A percentile compares a stretch with the other conserved stretches of the same genome.
Evolutionary conservation across 1,284 basidiomycete species (phyloP).

Genomic region (Anthracocystis panici-leucophaei): DNA sequence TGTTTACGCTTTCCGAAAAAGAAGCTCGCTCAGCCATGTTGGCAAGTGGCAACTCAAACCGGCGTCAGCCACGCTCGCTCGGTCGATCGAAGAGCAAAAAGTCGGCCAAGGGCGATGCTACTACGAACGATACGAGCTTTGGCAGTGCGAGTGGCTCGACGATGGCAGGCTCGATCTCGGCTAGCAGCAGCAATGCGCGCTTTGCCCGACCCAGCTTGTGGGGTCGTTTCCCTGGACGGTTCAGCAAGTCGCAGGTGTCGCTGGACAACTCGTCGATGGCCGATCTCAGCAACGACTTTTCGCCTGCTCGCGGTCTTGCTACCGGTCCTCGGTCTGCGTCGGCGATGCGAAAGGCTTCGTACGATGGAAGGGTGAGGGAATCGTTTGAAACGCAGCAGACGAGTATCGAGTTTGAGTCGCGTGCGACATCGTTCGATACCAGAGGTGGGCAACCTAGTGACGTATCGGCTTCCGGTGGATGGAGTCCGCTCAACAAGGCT

Average conservation of each 20-base stretch:
- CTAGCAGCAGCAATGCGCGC: conserved; percentile 21
- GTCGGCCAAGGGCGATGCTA: conserved; percentile 14
- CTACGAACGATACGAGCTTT: conserved; percentile 24
- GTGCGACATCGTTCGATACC: conserved; percentile 42
- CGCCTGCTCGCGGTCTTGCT: conserved; percentile 14
- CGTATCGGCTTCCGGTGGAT: conserved; percentile 13
- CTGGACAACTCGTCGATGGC: conserved; percentile 30
- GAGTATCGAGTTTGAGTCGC: conserved; percentile 43
- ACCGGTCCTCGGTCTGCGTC: conserved; percentile 40
- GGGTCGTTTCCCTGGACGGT: conserved; percentile 42
- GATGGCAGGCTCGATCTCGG: conserved; percentile 5
- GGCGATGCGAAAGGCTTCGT: conserved; percentile 45
- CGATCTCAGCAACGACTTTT: conserved; percentile 32
- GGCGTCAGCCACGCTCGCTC: conserved; percentile 31
- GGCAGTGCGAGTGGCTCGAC: conserved; percentile 15
- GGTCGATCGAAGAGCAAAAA: conserved; percentile 38
- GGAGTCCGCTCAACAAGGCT: conserved; percentile 27
- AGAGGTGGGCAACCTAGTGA: conserved; percentile 29
- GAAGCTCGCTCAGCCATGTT: conserved; percentile 40
- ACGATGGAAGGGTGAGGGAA: conserved; percentile 37
- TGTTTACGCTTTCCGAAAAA: conserved; percentile 32
- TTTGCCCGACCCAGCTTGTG: conserved; percentile 31
- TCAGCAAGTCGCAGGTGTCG: conserved; percentile 47
- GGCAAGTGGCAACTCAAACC: conserved; percentile 46
- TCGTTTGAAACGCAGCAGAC: conserved; percentile 53